A percentile compares a stretch with the other conserved stretches of the same genome.
Conservation (phyloP, 140 eudicot genomes). For the Anethum foeniculum region DNA sequence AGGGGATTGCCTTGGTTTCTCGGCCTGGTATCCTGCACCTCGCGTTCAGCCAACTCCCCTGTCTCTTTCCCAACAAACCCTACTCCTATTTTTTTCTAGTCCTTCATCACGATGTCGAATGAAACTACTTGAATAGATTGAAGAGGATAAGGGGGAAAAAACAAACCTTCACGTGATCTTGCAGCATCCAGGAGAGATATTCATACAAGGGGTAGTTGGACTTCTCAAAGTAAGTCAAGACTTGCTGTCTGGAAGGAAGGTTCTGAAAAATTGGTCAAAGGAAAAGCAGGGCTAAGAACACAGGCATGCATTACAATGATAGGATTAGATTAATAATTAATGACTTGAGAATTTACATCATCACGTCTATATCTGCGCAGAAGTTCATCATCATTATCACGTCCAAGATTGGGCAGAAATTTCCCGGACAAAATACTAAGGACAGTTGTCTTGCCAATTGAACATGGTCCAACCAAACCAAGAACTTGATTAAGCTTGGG, state of each 20-base stretch:
- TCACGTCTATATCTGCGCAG: not conserved
- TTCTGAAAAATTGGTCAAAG: not conserved
- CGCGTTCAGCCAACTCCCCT: too few species aligned
- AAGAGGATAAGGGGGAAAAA: not conserved
- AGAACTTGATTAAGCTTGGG: not conserved
- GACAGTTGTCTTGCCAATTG: not conserved
- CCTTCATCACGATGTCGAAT: too few species aligned
- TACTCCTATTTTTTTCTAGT: too few species aligned
- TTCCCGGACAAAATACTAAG: not conserved
- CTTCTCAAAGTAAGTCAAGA: not conserved
- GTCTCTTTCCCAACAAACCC: too few species aligned
- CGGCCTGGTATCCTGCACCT: too few species aligned
- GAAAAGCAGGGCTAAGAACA: not conserved
- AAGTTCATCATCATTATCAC: not conserved
- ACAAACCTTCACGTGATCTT: not conserved
- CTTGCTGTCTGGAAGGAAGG: not conserved
- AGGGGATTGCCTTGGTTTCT: too few species aligned
- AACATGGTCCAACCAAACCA: not conserved
- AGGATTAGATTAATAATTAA: too few species aligned
- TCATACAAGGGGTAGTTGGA: not conserved
- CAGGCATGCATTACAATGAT: too few species aligned
- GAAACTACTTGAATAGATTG: too few species aligned
- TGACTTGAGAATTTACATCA: not conserved
- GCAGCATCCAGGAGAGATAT: not conserved
- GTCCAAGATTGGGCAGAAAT: not conserved